These are phyloP conservation scores for Fusarium brevicatenulatum DNA, from an alignment of 2,329 filamentous ascomycete species.

Conservation along the genomic window DNA sequence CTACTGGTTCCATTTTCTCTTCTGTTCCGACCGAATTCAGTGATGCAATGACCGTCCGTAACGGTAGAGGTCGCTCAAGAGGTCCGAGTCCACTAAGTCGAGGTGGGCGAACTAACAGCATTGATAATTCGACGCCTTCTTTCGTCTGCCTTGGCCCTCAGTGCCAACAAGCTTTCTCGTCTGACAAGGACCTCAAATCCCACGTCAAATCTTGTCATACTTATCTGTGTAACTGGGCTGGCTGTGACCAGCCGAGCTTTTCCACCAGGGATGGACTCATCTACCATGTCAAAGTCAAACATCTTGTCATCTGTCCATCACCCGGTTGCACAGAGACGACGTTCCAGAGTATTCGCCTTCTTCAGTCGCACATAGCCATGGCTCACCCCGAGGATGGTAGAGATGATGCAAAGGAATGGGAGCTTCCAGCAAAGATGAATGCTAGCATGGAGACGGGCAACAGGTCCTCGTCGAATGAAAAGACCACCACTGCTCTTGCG, in stretches of 20 bases:
- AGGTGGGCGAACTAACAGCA: slow-evolving; percentile 16
- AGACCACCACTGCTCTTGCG: slow-evolving; percentile 12
- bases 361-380: slow-evolving; percentile 52
- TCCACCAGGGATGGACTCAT: slow-evolving; percentile 51
- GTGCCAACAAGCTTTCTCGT: slow-evolving; percentile 42
- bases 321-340: slow-evolving; percentile 51
- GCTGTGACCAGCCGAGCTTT: slow-evolving; percentile 51
- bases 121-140: slow-evolving; percentile 23
- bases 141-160: slow-evolving; percentile 45
- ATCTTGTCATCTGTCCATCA: slow-evolving; percentile 55
- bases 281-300: slow-evolving; percentile 57
- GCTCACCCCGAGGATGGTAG: slow-evolving; percentile 46
- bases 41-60: slow-evolving; percentile 35
- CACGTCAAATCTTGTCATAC: slow-evolving; percentile 45
- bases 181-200: slow-evolving; percentile 36
- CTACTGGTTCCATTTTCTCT: slow-evolving; percentile 46
- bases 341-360: slow-evolving; percentile 48
- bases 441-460: neutral
- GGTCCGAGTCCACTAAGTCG: slow-evolving; percentile 41
- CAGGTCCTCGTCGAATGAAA: neutral
- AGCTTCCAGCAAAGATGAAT: slow-evolving; percentile 25
- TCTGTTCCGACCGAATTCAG: slow-evolving; percentile 45
- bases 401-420: slow-evolving; percentile 42
- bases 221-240: slow-evolving; percentile 54
- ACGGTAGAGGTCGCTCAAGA: slow-evolving; percentile 26